These are phyloP conservation scores for Cryphonectria parasitica DNA, from an alignment of 2,329 filamentous ascomycete species.

Conservation along the genomic window DNA sequence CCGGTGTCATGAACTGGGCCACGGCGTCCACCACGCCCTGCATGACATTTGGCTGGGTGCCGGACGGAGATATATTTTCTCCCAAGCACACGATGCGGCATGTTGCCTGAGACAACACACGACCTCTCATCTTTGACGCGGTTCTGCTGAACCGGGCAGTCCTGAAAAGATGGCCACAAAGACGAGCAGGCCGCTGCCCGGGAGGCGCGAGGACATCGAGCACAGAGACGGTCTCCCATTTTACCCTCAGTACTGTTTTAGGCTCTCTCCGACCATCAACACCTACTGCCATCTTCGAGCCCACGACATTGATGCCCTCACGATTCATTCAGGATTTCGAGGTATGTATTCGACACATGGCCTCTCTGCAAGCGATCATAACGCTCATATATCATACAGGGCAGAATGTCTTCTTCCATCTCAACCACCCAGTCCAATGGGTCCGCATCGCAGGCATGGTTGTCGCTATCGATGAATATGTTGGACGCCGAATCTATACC, in stretches of 20 bases:
- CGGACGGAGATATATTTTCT: background rate
- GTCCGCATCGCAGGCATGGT: slow-evolving; percentile 72
- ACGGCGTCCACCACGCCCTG: background rate
- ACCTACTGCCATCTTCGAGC: slow-evolving; percentile 62
- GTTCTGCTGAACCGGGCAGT: background rate
- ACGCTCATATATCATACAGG: slow-evolving; percentile 45
- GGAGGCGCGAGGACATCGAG: background rate
- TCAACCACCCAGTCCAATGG: slow-evolving; percentile 78
- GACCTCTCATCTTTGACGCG: background rate
- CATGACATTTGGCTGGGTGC: background rate
- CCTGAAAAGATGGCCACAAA: background rate
- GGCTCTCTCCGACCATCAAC: slow-evolving; percentile 63
- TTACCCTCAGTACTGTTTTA: slow-evolving; percentile 68
- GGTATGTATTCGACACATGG: background rate
- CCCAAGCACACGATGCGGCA: background rate
- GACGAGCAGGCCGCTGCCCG: background rate
- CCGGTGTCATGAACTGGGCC: background rate
- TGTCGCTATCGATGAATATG: slow-evolving; percentile 61
- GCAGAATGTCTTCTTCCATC: slow-evolving; percentile 66
- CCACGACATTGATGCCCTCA: slow-evolving; percentile 53
- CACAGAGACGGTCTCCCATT: slow-evolving; percentile 36
- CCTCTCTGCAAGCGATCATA: no score
- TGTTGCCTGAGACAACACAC: background rate
- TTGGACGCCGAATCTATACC: slow-evolving; percentile 53
- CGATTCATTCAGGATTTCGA: slow-evolving; percentile 48